Conservation (phyloP, 176 grass and related monocot species). For the Microstegium vimineum region DNA sequence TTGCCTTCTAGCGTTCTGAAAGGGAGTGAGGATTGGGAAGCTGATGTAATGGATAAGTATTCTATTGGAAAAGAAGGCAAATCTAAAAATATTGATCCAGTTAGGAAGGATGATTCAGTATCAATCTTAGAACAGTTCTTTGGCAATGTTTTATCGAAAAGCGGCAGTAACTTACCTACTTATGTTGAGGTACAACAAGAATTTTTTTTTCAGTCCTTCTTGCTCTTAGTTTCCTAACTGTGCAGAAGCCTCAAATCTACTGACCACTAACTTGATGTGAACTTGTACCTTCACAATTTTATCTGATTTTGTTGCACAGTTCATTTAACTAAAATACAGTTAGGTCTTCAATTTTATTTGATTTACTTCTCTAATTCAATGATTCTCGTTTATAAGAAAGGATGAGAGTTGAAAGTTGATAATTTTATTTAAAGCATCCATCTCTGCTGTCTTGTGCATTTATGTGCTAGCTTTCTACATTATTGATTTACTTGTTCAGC, state of each 20-base stretch:
- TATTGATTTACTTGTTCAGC: background rate
- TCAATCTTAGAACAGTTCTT: slow-evolving; percentile 93
- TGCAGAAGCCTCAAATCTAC: background rate
- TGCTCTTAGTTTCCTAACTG: slow-evolving; percentile 7
- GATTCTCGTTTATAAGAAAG: background rate
- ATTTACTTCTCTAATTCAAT: background rate
- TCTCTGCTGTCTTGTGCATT: slow-evolving; percentile 1
- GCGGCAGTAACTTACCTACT: slow-evolving; percentile 34
- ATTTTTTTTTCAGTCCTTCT: slow-evolving; percentile 9
- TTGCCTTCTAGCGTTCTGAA: slow-evolving; percentile 40
- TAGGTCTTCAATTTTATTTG: background rate
- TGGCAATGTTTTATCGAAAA: slow-evolving; percentile 59
- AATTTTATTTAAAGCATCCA: background rate
- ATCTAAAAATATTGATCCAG: slow-evolving; percentile 31
- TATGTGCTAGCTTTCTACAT: background rate
- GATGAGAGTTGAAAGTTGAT: background rate
- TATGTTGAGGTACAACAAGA: slow-evolving; percentile 36
- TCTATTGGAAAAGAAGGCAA: slow-evolving; percentile 49
- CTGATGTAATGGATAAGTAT: slow-evolving; percentile 50
- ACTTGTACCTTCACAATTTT: slow-evolving; percentile 7
- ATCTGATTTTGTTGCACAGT: background rate
- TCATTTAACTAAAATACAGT: background rate
- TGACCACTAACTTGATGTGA: background rate
- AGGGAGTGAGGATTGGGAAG: slow-evolving; percentile 43
- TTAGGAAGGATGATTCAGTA: slow-evolving; percentile 47